Conservation (phyloP, 176 grass and related monocot species). For the Oryza meyeriana region DNA sequence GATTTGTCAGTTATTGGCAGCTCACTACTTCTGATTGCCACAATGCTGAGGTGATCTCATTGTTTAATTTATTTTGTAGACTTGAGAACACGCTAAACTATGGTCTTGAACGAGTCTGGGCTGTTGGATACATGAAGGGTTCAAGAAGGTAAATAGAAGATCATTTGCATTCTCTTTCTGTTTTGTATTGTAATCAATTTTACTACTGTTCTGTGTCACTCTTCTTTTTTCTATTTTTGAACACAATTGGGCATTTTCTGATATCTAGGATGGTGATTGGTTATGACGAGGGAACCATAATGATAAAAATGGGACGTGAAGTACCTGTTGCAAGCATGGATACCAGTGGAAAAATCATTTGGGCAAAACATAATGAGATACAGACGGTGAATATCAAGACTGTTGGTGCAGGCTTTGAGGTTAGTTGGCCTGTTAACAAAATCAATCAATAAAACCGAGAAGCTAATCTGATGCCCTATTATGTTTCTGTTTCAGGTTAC, state of each 20-base stretch:
- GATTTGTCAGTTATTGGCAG: background rate
- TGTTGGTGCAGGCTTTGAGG: slow-evolving; percentile 84
- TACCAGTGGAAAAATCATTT: slow-evolving; percentile 92
- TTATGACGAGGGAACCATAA: slow-evolving; percentile 94
- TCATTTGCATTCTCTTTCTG: slow-evolving; percentile 8
- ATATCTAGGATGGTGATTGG: slow-evolving; percentile 88
- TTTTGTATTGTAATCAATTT: background rate
- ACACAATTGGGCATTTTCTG: background rate
- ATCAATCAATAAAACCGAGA: background rate
- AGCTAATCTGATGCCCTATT: slow-evolving; percentile 15
- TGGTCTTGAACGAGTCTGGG: slow-evolving; percentile 97
- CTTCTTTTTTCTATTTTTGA: slow-evolving; percentile 19
- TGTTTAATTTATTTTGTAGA: slow-evolving; percentile 51
- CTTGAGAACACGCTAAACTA: slow-evolving; percentile 98
- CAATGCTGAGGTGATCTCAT: slow-evolving; percentile 16
- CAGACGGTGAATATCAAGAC: slow-evolving; percentile 97
- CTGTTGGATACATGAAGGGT: slow-evolving; percentile 93
- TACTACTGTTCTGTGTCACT: background rate
- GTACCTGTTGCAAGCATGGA: slow-evolving; percentile 98
- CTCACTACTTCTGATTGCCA: background rate
- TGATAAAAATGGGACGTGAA: slow-evolving; percentile 99
- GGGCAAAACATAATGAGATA: slow-evolving; percentile 98
- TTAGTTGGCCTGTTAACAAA: slow-evolving; percentile 26
- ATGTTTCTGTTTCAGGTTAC: slow-evolving; percentile 56
- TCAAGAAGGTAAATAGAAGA: slow-evolving; percentile 79